Conservation (phyloP, 2,329 filamentous ascomycete species). For the Colletotrichum euphorbiae region DNA sequence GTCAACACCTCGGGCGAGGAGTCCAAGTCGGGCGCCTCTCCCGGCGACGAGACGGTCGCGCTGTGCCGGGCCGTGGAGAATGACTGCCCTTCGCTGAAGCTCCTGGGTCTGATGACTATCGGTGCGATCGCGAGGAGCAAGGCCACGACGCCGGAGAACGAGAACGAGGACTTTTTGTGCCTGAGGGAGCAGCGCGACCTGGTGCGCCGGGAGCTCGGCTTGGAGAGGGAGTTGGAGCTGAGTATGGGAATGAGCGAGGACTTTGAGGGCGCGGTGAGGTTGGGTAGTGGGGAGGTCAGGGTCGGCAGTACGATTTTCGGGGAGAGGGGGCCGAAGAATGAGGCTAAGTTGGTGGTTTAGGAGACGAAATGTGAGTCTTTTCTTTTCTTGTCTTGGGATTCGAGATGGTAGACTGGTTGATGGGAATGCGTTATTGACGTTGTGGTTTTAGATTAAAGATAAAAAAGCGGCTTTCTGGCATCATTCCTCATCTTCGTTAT, state of each 20-base stretch:
- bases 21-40: conserved; percentile 84
- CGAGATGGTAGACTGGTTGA: too few species aligned
- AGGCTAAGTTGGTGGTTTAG: conserved; percentile 75
- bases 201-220: conserved; percentile 65
- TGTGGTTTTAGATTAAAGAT: too few species aligned
- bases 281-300: conserved; percentile 90
- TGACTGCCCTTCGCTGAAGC: conserved; percentile 76
- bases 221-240: conserved; percentile 76
- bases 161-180: conserved; percentile 89
- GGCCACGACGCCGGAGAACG: conserved; percentile 77
- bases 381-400: too few species aligned
- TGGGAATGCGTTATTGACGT: too few species aligned
- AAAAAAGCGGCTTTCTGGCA: too few species aligned
- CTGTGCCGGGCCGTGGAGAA: conserved; percentile 78
- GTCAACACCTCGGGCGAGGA: conserved; percentile 94
- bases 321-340: conserved; percentile 79
- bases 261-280: conserved; percentile 85
- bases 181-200: conserved; percentile 78
- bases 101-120: conserved; percentile 96
- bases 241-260: conserved; percentile 99
- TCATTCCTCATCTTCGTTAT: too few species aligned
- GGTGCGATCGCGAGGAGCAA: conserved; percentile 90
- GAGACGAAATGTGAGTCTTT: not conserved
- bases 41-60: conserved; percentile 68
- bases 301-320: conserved; percentile 97